Conservation (phyloP, 2,329 filamentous ascomycete species). For the Aciculosporium take region DNA sequence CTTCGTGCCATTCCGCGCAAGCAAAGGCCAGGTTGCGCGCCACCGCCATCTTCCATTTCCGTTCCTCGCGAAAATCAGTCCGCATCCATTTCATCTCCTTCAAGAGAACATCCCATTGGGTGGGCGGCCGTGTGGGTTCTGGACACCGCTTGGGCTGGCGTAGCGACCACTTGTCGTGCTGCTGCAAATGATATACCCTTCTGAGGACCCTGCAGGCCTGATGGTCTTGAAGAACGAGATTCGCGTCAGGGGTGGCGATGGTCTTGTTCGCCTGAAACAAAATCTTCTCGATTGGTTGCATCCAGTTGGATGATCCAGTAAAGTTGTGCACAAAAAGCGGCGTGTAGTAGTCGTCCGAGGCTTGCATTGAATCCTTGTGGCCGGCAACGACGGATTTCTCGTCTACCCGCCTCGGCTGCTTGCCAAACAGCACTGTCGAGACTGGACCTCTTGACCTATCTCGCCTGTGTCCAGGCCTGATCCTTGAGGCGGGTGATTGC, state of each 20-base stretch:
- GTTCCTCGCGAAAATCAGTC: slow-evolving; percentile 85
- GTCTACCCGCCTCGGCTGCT: slow-evolving; percentile 37
- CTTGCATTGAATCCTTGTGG: slow-evolving; percentile 27
- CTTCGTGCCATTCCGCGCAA: slow-evolving; percentile 69
- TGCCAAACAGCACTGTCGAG: slow-evolving; percentile 67
- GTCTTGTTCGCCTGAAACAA: slow-evolving; percentile 79
- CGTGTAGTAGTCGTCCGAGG: slow-evolving; percentile 49
- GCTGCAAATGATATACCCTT: slow-evolving; percentile 80
- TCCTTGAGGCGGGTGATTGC: slow-evolving; percentile 25
- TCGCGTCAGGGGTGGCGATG: slow-evolving; percentile 70
- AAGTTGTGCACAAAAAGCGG: slow-evolving; percentile 47
- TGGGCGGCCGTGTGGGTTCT: slow-evolving; percentile 62
- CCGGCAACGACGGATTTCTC: slow-evolving; percentile 31
- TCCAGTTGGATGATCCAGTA: slow-evolving; percentile 40
- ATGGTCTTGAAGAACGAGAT: slow-evolving; percentile 69
- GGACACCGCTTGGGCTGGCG: slow-evolving; percentile 73
- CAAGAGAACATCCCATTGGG: slow-evolving; percentile 76
- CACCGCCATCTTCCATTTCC: slow-evolving; percentile 79
- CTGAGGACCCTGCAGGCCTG: slow-evolving; percentile 79
- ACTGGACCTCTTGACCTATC: slow-evolving; percentile 49
- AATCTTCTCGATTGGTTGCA: slow-evolving; percentile 54
- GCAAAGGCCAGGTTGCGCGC: slow-evolving; percentile 69
- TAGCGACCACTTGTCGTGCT: slow-evolving; percentile 82
- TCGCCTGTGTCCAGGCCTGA: slow-evolving; percentile 28
- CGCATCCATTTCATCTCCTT: slow-evolving; percentile 97